These are phyloP conservation scores for Ganoderma sinense DNA, from an alignment of 1,284 basidiomycete species.

Conservation along the genomic window DNA sequence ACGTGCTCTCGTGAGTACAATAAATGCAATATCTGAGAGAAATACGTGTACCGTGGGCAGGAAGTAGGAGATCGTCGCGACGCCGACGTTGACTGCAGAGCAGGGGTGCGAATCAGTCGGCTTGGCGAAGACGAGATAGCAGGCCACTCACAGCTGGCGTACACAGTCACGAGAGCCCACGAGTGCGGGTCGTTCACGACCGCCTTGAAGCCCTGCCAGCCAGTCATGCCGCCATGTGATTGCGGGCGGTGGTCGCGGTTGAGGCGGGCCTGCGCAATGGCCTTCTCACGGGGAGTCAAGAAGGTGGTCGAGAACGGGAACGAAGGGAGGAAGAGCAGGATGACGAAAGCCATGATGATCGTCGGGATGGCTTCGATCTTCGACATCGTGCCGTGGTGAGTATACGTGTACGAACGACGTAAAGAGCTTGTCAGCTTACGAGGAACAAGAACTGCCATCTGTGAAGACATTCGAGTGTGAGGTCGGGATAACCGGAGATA, in stretches of 20 bases:
- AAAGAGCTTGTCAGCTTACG: conserved; percentile 37
- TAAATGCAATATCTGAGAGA: no score
- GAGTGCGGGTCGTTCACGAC: conserved; percentile 55
- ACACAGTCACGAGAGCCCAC: conserved; percentile 59
- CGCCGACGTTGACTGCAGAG: conserved; percentile 58
- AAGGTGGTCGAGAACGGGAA: conserved; percentile 48
- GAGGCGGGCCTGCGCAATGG: conserved; percentile 62
- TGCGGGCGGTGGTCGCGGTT: conserved; percentile 61
- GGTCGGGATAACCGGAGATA: neutral
- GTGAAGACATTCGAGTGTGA: neutral
- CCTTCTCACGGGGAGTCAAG: conserved; percentile 52
- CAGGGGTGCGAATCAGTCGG: neutral
- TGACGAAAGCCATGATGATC: conserved; percentile 52
- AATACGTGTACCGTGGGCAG: conserved; percentile 57
- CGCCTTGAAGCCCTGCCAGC: conserved; percentile 60
- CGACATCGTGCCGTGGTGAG: neutral
- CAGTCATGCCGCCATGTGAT: conserved; percentile 63
- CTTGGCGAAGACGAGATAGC: neutral
- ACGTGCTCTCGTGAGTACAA: neutral
- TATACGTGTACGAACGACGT: neutral
- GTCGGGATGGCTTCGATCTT: conserved; percentile 64
- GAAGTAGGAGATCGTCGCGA: conserved; percentile 63
- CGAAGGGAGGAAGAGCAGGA: conserved; percentile 55
- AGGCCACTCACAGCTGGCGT: conserved; percentile 56
- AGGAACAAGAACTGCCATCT: conserved; percentile 67